A percentile compares a stretch with the other conserved stretches of the same genome.
These are phyloP conservation scores for Eucalyptus globulus DNA, from an alignment of 345 rosid genomes.

Conservation along the genomic window DNA sequence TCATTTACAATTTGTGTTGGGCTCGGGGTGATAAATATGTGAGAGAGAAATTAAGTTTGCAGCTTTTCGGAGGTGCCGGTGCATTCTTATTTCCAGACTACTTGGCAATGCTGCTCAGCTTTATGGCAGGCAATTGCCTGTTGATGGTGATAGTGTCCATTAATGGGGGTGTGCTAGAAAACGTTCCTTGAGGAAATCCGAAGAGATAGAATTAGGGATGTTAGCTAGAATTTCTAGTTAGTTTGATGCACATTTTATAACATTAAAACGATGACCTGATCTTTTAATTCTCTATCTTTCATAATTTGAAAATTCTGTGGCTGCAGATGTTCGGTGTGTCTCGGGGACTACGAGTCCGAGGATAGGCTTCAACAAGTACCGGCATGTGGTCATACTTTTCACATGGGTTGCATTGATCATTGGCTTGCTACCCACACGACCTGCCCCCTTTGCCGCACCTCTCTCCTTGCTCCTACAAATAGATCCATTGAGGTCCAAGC, in stretches of 20 bases:
- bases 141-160: neutral
- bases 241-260: neutral
- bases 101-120: neutral
- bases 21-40: neutral
- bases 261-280: neutral
- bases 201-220: neutral
- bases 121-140: neutral
- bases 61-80: neutral
- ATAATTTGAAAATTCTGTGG: neutral
- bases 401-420: constrained; percentile 85
- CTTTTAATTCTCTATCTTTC: neutral
- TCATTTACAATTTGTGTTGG: neutral
- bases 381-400: constrained; percentile 76
- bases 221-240: neutral
- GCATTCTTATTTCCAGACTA: neutral
- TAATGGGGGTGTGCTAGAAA: neutral
- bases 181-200: neutral
- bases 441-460: constrained; percentile 84
- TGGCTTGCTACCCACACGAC: constrained; percentile 83
- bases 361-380: constrained; percentile 85
- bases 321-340: constrained; percentile 76
- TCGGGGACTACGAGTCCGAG: constrained; percentile 70
- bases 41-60: neutral
- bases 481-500: neutral
- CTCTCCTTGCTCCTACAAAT: constrained; percentile 42